Evolutionary conservation across 176 grass and related monocot genomes (phyloP), one percentile per base, ranked within the genome.

Genomic region (Aegilops bicornis): DNA sequence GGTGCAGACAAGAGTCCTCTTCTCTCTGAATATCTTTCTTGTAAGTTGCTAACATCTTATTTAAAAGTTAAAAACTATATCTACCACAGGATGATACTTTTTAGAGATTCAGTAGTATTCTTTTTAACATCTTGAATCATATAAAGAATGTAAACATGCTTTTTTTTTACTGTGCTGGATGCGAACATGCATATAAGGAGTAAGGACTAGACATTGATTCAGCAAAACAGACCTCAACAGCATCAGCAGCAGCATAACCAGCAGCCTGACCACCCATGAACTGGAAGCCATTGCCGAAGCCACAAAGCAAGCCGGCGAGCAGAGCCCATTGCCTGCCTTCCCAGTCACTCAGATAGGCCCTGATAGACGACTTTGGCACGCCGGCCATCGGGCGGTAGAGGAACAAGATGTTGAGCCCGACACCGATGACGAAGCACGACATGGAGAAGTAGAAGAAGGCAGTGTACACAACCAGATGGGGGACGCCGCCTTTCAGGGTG

Each of bases 371-470:
- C 17, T 84, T 89, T 0, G 91, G 92, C 64, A 98, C 92, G 0
- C 96, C 96, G 1, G 92, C 86, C 69, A 98, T 89, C 2, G 96
- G 96, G 15, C 86, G 84, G 89, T 95, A 98, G 35, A 98, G 88
- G 79, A 98, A 95, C 45, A 92, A 65, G n/a, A 98, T 64, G 89
- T 98, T 98, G 12, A 98, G 71, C 0, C 91, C 91, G 12, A 95
- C 69, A 48, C 96, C 96, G 1, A 95, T 22, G 29, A 89, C 47
- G 16, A 95, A 98, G 31, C 96, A 93, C 0, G 96, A 93, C 12
- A 95, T 79, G 50, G 93, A 98, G 91, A 98, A 98, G 86, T 98
- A 98, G 87, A 98, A 95, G 93, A 98, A 98, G 65, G 93, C 95
- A 0, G 96, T 98, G 87, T 98, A 98, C 24, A 98, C 89, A 62